Evolutionary conservation across 345 rosid genomes (phyloP).

Genomic region (Pistacia vera): DNA sequence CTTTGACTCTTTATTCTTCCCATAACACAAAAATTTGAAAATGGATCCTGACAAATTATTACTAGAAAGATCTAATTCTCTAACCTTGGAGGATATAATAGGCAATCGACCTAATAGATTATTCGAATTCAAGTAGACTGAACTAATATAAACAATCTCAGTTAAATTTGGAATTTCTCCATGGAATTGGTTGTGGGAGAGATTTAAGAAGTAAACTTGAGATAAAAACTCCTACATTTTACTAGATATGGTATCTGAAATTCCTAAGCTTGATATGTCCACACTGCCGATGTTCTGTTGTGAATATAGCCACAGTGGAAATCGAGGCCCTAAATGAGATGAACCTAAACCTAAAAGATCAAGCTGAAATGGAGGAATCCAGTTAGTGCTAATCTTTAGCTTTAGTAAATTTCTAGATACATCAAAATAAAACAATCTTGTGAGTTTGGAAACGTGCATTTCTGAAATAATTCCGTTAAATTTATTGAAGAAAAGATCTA

Average conservation of each 20-base stretch:
- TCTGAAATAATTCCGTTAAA: no score
- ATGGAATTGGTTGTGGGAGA: slow-evolving; percentile 30
- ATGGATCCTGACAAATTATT: no score
- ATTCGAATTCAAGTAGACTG: slow-evolving; percentile 20
- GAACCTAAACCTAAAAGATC: no score
- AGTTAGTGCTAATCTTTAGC: no score
- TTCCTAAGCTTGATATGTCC: no score
- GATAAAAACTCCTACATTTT: not conserved
- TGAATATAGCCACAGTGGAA: not conserved
- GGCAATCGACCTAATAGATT: slow-evolving; percentile 18
- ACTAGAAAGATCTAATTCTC: slow-evolving; percentile 18
- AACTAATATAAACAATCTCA: not conserved
- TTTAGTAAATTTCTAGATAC: no score
- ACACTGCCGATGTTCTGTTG: no score
- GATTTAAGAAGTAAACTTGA: not conserved
- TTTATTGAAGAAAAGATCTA: no score
- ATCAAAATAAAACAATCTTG: no score
- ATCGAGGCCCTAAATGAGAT: not conserved
- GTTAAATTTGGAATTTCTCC: slow-evolving; percentile 27
- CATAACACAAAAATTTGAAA: slow-evolving; percentile 22
- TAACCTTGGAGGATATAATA: not conserved
- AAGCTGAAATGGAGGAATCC: no score
- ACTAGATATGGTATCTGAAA: no score
- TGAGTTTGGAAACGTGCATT: no score
- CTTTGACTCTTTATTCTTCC: slow-evolving; percentile 5